Conservation (phyloP, 2,329 filamentous ascomycete genomes). For the Fusarium liriodendri region DNA sequence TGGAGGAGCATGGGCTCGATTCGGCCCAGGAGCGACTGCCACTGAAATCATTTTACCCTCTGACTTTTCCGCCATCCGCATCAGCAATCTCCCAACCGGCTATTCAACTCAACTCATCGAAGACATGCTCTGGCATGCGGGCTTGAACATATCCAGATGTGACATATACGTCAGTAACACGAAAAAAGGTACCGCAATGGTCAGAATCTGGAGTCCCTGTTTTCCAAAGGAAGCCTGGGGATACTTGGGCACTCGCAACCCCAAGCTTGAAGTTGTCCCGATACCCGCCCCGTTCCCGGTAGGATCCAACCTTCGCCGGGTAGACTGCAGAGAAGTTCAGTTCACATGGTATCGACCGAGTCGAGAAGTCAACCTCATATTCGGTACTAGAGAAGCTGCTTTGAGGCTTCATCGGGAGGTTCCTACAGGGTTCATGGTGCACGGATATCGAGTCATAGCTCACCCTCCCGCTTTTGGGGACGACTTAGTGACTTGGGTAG, state of each 20-base stretch:
- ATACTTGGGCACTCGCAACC: background rate
- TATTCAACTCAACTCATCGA: constrained; percentile 34
- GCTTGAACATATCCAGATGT: background rate
- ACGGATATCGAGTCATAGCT: constrained; percentile 26
- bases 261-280: background rate
- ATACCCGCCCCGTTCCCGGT: constrained; percentile 29
- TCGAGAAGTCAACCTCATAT: constrained; percentile 27
- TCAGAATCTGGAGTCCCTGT: constrained; percentile 11
- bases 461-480: background rate
- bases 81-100: constrained; percentile 42
- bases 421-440: constrained; percentile 38
- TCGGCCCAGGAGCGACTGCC: constrained; percentile 47
- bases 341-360: constrained; percentile 51
- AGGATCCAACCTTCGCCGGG: constrained; percentile 42
- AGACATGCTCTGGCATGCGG: constrained; percentile 26
- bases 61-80: constrained; percentile 52
- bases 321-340: constrained; percentile 50
- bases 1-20: constrained; percentile 45
- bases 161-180: background rate
- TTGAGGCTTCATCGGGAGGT: constrained; percentile 2
- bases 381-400: constrained; percentile 30
- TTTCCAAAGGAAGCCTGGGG: constrained; percentile 19
- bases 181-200: background rate
- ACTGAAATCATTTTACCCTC: constrained; percentile 45
- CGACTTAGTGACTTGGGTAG: background rate